A percentile compares a stretch with the other conserved stretches of the same genome.
Conservation (phyloP, 768 basidiomycete genomes). For the Macrolepiota dolichaula region DNA sequence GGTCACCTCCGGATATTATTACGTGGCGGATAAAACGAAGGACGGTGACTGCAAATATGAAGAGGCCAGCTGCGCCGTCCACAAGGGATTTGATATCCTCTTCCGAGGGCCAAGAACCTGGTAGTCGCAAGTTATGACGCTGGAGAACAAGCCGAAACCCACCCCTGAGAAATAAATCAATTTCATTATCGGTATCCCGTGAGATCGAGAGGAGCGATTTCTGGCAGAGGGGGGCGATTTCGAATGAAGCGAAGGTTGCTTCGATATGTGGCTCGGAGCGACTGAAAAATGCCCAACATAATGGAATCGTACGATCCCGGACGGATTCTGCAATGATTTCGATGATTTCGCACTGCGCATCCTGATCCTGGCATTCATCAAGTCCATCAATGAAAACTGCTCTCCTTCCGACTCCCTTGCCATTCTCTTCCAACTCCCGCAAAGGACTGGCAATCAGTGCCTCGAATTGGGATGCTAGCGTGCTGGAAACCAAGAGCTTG, state of each 20-base stretch:
- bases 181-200: background rate
- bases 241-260: background rate
- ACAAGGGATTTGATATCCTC: background rate
- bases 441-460: background rate
- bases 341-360: background rate
- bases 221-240: background rate
- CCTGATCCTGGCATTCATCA: background rate
- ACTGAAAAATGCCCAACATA: conserved; percentile 6
- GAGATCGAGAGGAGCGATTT: background rate
- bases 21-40: background rate
- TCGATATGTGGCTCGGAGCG: background rate
- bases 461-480: background rate
- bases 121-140: background rate
- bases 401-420: background rate
- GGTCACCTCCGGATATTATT: background rate
- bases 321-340: background rate
- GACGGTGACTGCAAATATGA: background rate
- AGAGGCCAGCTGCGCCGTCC: background rate
- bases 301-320: background rate
- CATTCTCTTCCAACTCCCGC: background rate
- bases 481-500: background rate
- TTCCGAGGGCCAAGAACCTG: background rate
- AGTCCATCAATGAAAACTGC: background rate
- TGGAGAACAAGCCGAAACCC: background rate
- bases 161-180: background rate